Evolutionary conservation across 2,329 filamentous ascomycete species (phyloP).

Genomic region (Colletotrichum sp.): DNA sequence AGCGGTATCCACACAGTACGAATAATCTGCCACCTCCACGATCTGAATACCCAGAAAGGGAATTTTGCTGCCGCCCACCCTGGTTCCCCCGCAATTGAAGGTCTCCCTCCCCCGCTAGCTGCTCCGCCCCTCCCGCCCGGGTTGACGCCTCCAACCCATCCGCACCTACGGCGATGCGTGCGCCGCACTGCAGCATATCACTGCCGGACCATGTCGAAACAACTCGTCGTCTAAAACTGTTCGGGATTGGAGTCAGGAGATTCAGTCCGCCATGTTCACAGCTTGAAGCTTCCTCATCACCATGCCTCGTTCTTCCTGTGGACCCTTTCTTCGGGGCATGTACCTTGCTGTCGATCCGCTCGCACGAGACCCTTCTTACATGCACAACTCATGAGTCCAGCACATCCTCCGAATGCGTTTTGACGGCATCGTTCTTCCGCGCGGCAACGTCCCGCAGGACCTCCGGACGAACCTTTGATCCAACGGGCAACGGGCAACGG

Average conservation of each 20-base stretch:
- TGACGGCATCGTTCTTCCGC: not conserved
- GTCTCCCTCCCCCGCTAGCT: not conserved
- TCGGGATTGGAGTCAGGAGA: not conserved
- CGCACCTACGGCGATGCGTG: not conserved
- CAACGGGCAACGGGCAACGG: not conserved
- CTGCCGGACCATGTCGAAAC: not conserved
- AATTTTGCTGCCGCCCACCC: slow-evolving; percentile 7
- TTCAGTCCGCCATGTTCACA: not conserved
- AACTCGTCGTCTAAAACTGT: not conserved
- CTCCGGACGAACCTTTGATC: not conserved
- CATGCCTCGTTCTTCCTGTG: not conserved
- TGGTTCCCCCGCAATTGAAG: slow-evolving; percentile 9
- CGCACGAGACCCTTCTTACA: not conserved
- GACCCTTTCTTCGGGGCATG: not conserved
- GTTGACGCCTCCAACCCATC: not conserved
- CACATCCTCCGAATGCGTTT: not conserved
- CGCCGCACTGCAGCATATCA: not conserved
- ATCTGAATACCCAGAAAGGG: slow-evolving; percentile 24
- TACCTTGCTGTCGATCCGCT: not conserved
- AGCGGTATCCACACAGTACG: not conserved
- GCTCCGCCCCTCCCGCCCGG: not conserved
- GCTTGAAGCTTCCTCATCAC: not conserved
- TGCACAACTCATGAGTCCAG: not conserved
- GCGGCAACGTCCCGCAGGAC: not conserved
- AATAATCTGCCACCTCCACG: not conserved